These are phyloP conservation scores for Hypoxylon sp. DNA, from an alignment of 2,329 filamentous ascomycete genomes.

Conservation along the genomic window DNA sequence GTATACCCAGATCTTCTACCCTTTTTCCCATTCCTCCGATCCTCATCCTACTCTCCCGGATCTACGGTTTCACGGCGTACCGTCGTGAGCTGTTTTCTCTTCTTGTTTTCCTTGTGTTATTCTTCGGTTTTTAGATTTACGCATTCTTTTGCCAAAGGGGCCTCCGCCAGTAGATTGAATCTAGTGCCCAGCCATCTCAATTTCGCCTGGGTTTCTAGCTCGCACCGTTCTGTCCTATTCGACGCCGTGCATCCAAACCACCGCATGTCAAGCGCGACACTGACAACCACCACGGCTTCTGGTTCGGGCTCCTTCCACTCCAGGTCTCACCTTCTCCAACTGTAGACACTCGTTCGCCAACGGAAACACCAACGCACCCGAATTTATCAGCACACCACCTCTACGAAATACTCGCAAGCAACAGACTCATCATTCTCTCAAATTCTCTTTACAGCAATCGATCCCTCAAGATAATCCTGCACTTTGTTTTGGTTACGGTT, in stretches of 20 bases:
- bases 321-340: constrained; percentile 49
- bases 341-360: constrained; percentile 50
- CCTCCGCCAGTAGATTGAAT: constrained; percentile 7
- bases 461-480: constrained; percentile 36
- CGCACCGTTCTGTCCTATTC: constrained; percentile 29
- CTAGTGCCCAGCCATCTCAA: constrained; percentile 21
- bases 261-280: constrained; percentile 40
- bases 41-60: constrained; percentile 42
- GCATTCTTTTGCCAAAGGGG: constrained; percentile 33
- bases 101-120: constrained; percentile 43
- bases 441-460: constrained; percentile 41
- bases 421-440: constrained; percentile 40
- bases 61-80: constrained; percentile 48
- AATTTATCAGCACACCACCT: constrained; percentile 24
- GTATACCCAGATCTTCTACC: constrained; percentile 36
- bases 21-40: constrained; percentile 37
- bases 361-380: constrained; percentile 37
- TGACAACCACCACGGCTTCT: constrained; percentile 31
- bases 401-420: constrained; percentile 32
- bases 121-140: constrained; percentile 41
- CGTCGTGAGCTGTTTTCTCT: constrained; percentile 46
- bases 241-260: constrained; percentile 28
- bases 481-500: constrained; percentile 45
- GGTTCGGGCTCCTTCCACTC: constrained; percentile 34
- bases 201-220: constrained; percentile 26